Percentiles rank a stretch among this genome's conserved stretches.
These are phyloP conservation scores for Alloteropsis angusta DNA, from an alignment of 202 grass and related monocot genomes.

Conservation along the genomic window DNA sequence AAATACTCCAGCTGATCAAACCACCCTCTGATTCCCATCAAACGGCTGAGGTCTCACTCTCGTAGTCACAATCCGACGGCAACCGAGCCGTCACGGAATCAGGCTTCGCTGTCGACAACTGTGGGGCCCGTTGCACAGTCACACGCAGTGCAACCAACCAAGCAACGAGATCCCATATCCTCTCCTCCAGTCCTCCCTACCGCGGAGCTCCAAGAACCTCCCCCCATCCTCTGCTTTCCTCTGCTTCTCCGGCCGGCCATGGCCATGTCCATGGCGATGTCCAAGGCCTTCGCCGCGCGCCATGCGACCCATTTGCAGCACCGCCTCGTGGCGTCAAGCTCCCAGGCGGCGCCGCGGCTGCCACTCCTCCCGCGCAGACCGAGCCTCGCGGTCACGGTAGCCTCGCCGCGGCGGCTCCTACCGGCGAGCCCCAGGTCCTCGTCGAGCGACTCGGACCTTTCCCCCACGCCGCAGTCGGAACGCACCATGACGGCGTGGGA, in stretches of 20 bases:
- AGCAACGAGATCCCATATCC: conserved; percentile 29
- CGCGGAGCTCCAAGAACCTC: conserved; percentile 16
- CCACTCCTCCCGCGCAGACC: conserved; percentile 12
- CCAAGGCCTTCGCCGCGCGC: neutral
- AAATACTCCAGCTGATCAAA: neutral
- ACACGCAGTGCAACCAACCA: neutral
- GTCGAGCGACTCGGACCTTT: conserved; percentile 30
- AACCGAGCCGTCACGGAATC: neutral
- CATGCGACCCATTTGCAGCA: neutral
- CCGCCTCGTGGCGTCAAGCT: neutral
- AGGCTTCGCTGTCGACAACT: neutral
- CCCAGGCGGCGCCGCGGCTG: conserved; percentile 7
- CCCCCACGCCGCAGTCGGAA: conserved; percentile 34
- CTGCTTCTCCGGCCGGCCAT: conserved; percentile 10
- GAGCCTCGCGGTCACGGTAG: conserved; percentile 14
- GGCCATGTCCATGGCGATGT: conserved; percentile 24
- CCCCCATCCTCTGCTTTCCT: conserved; percentile 12
- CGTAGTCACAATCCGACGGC: neutral
- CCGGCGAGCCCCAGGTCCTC: conserved; percentile 4
- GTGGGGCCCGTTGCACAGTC: neutral
- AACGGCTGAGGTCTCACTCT: neutral
- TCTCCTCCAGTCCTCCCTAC: conserved; percentile 17
- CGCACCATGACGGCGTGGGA: conserved; percentile 71
- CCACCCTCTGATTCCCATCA: neutral
- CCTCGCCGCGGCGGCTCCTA: neutral